Percentiles rank a stretch among this genome's conserved stretches.
Conservation (phyloP, 2,329 filamentous ascomycete genomes). For the Colletotrichum chlorophyti region DNA sequence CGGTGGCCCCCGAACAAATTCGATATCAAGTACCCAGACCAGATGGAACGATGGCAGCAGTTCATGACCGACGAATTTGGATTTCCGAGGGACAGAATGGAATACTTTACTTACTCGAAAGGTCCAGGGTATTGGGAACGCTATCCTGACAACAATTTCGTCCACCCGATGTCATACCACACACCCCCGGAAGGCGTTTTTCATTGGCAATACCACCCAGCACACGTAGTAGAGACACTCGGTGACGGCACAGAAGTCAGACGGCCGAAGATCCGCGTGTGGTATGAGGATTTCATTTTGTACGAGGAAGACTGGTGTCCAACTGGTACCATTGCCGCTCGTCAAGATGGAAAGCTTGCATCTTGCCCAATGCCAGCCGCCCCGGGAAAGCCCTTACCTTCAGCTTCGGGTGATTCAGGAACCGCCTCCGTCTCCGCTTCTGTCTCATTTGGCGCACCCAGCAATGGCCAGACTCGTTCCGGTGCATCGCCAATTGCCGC, state of each 20-base stretch:
- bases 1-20: neutral
- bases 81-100: neutral
- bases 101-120: neutral
- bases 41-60: neutral
- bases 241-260: neutral
- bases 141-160: neutral
- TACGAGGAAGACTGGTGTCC: slow-evolving; percentile 2
- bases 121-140: neutral
- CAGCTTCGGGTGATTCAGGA: neutral
- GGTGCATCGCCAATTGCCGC: neutral
- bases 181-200: neutral
- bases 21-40: neutral
- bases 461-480: no score
- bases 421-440: neutral
- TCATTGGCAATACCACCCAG: slow-evolving; percentile 11
- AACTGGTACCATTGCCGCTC: neutral
- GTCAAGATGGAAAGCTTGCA: neutral
- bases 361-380: slow-evolving; percentile 3
- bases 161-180: neutral
- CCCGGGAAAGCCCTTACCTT: neutral
- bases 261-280: neutral
- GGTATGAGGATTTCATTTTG: neutral
- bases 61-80: neutral
- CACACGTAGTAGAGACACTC: neutral
- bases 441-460: neutral